phyloP scores from a whole-genome alignment of 768 basidiomycete genomes.

The Lactarius vividus region DNA sequence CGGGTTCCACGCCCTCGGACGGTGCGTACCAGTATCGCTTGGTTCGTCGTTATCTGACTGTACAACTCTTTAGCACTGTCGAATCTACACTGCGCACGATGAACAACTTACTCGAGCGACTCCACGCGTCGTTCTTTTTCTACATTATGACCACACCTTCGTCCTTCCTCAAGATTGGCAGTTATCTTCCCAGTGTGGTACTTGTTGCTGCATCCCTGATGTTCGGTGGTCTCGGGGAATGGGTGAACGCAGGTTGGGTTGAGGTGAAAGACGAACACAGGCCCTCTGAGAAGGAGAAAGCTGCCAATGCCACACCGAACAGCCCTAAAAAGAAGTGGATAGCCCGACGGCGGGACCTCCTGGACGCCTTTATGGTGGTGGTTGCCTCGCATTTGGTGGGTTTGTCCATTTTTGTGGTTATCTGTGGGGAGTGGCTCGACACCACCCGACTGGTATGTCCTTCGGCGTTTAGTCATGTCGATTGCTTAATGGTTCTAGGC shows the following conservation, averaged over 20 bases:
- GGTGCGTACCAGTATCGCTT: conserved; percentile 44
- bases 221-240: conserved; percentile 72
- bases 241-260: conserved; percentile 66
- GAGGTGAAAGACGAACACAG: conserved; percentile 17
- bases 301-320: conserved; percentile 3
- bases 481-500: conserved; percentile 6
- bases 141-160: conserved; percentile 70
- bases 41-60: background rate
- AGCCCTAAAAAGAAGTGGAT: conserved; percentile 38
- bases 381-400: conserved; percentile 56
- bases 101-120: conserved; percentile 92
- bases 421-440: conserved; percentile 48
- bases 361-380: conserved; percentile 53
- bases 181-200: conserved; percentile 85
- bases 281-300: background rate
- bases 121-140: conserved; percentile 98
- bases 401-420: conserved; percentile 45
- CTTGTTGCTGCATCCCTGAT: conserved; percentile 84
- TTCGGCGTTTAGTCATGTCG: background rate
- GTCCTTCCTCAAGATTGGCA: conserved; percentile 85
- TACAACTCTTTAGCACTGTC: conserved; percentile 49
- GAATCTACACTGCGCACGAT: conserved; percentile 88
- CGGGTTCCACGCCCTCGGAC: conserved; percentile 90
- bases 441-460: conserved; percentile 41
- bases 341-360: conserved; percentile 51